A percentile compares a stretch with the other conserved stretches of the same genome.
phyloP scores from a whole-genome alignment of 257 asterid species.

The Gentiana dahurica region DNA sequence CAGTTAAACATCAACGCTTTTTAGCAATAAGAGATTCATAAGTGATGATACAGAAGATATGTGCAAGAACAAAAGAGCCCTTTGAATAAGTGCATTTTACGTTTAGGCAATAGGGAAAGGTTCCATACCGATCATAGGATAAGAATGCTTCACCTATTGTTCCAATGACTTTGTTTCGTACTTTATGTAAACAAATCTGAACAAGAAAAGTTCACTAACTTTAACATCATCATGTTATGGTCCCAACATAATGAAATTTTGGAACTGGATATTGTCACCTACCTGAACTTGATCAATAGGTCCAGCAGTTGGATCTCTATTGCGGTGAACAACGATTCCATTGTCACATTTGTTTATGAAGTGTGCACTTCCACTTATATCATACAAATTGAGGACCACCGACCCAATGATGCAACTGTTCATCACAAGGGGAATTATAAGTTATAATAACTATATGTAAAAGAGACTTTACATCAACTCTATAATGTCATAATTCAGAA shows the following conservation, averaged over 20 bases:
- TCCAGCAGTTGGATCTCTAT: slow-evolving; percentile 77
- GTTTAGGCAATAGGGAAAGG: neutral
- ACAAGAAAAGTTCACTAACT: neutral
- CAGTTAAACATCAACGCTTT: neutral
- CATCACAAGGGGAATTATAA: neutral
- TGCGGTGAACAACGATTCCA: slow-evolving; percentile 90
- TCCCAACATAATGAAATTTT: neutral
- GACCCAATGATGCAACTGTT: slow-evolving; percentile 73
- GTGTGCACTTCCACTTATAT: slow-evolving; percentile 98
- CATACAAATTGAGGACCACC: slow-evolving; percentile 85
- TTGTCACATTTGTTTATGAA: slow-evolving; percentile 95
- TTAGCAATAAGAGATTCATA: too few species aligned
- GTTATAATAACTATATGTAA: too few species aligned
- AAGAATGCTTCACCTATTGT: slow-evolving; percentile 80
- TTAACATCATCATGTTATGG: too few species aligned
- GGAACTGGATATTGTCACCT: slow-evolving; percentile 6
- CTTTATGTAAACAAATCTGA: slow-evolving; percentile 87
- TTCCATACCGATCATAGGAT: slow-evolving; percentile 61
- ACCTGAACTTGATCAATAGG: slow-evolving; percentile 87
- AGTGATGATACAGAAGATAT: neutral
- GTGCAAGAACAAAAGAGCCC: too few species aligned
- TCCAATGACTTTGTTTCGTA: slow-evolving; percentile 87
- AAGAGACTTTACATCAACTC: neutral
- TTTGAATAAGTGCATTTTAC: too few species aligned
- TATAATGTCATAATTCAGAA: slow-evolving; percentile 12